Base-by-base conservation (phyloP, 2,329 filamentous ascomycete genomes). In the Trichoderma atrobrunneum region DNA sequence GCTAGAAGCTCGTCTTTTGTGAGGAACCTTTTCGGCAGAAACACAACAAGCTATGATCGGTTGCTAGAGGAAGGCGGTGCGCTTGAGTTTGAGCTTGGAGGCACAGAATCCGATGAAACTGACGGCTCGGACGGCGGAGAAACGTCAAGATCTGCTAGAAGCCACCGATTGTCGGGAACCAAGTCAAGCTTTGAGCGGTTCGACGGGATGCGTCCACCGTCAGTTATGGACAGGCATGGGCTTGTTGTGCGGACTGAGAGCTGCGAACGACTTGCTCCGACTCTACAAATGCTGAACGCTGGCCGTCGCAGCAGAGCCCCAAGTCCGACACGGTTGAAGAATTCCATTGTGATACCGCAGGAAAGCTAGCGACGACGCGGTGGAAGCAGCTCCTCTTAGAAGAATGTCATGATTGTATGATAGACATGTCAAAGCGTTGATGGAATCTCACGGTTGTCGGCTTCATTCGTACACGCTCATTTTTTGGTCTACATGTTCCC, bases 191-290 rank as follows among this genome's bases (percentile, higher is more conserved):
- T 86, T 3, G 83, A 84, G 7, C 84, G 84, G 43, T 87, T 87
- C 61, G 88, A 90, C 48, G 84, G 85, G 48, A 72, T 81, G 16
- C 80, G 81, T 30, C 77, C 78, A 16, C 76, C 78, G 18, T 85
- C 83, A 68, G 85, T 85, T 6, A 85, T 91, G 78, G 88, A 91
- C 75, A 84, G 94, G 51, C 90, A 88, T 61, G 95, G 95, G 1
- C 80, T 98, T 74, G 90, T 93, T 69, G 88, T 94, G 3, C 86
- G 95, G 75, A 97, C 93, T 0, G 95, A 98, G 79, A 97, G 94
- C 79, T 87, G 94, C 68, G 96, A 98, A 79, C 87, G 93, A 72
- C 82, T 98, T 48, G 85, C 87, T 18, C 87, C 88, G 16, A 87
- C 84, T 10, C 75, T 86, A 28, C 85, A 87, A 72, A 85, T 87